Conservation (phyloP, 306 rosid species). For the Lathyrus sativus region DNA sequence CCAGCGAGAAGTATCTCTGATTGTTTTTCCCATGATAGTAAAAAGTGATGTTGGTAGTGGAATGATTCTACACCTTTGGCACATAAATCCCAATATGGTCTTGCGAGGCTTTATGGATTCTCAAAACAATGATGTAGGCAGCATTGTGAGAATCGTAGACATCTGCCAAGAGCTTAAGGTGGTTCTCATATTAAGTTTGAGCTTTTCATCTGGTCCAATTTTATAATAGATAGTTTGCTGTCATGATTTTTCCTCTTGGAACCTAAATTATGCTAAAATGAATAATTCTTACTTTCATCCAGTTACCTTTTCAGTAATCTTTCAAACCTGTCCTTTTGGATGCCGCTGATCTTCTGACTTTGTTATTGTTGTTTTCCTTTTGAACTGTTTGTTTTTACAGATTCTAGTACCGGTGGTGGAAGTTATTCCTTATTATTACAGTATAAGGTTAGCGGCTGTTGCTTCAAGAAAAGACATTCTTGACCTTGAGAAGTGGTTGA, state of each 20-base stretch:
- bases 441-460: constrained; percentile 84
- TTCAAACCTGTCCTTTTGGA: constrained; percentile 3
- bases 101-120: constrained; percentile 77
- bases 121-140: constrained; percentile 64
- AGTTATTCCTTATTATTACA: constrained; percentile 64
- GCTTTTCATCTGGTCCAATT: constrained; percentile 25
- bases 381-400: constrained; percentile 50
- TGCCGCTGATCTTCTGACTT: constrained; percentile 12
- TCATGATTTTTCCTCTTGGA: neutral
- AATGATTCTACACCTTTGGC: constrained; percentile 84
- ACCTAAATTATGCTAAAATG: constrained; percentile 3
- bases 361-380: constrained; percentile 32
- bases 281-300: constrained; percentile 18
- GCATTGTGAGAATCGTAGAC: constrained; percentile 64
- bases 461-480: constrained; percentile 80
- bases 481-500: constrained; percentile 94
- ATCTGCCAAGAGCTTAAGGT: constrained; percentile 90
- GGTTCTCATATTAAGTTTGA: constrained; percentile 34
- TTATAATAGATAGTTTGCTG: constrained; percentile 5
- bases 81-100: constrained; percentile 67
- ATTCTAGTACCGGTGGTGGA: constrained; percentile 71
- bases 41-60: constrained; percentile 61
- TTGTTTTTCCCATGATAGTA: constrained; percentile 68
- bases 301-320: constrained; percentile 12
- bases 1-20: constrained; percentile 72